Evolutionary conservation across 2,329 filamentous ascomycete species (phyloP).

Genomic region (Neofusicoccum cordaticola): DNA sequence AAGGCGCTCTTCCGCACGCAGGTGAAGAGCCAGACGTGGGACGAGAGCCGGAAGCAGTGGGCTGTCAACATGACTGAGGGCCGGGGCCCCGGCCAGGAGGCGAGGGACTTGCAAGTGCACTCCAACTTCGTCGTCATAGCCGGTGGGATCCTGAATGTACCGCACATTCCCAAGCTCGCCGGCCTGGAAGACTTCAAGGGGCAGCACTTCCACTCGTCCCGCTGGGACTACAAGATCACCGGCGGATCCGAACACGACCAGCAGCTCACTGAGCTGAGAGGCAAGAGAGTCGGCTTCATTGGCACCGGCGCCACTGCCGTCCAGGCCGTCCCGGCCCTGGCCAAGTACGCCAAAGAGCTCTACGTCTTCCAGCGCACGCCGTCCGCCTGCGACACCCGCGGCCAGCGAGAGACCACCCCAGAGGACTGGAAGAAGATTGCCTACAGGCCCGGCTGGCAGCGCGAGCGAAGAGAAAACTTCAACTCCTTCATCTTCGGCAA

Average conservation of each 20-base stretch:
- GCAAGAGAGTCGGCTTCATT: constrained; percentile 25
- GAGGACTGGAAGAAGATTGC: constrained; percentile 40
- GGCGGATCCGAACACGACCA: constrained; percentile 34
- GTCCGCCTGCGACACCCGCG: constrained; percentile 38
- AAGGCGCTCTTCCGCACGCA: constrained; percentile 27
- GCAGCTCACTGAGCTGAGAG: constrained; percentile 20
- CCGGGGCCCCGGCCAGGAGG: no score
- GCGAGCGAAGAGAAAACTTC: constrained; percentile 47
- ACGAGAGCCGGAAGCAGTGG: constrained; percentile 41
- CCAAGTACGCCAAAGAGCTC: constrained; percentile 23
- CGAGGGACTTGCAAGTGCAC: constrained; percentile 29
- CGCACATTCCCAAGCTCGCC: constrained; percentile 33
- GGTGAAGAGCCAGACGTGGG: constrained; percentile 56
- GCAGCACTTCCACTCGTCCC: constrained; percentile 32
- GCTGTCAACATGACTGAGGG: constrained; percentile 23
- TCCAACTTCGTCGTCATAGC: constrained; percentile 26
- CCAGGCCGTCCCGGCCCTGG: constrained; percentile 28
- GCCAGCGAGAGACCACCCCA: constrained; percentile 40
- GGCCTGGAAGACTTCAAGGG: constrained; percentile 35
- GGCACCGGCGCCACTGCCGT: constrained; percentile 29
- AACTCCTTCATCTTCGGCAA: constrained; percentile 36
- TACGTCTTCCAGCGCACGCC: constrained; percentile 30
- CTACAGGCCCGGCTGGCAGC: constrained; percentile 49
- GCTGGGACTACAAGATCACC: constrained; percentile 22
- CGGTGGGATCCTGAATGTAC: constrained; percentile 30